phyloP scores from a whole-genome alignment of 164 flowering plant species.

The Echeveria elegans region DNA sequence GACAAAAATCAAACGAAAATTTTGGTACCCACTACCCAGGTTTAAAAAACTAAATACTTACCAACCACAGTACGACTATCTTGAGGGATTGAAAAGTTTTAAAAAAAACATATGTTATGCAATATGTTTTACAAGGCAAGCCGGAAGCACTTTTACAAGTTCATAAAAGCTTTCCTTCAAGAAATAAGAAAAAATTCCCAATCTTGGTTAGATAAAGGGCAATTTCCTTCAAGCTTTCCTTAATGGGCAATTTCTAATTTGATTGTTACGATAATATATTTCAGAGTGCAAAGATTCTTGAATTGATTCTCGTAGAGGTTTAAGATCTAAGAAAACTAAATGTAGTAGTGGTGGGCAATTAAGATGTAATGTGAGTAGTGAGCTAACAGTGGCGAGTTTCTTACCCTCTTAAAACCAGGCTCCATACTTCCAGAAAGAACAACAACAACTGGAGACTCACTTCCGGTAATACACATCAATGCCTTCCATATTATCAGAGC shows the following conservation, averaged over 20 bases:
- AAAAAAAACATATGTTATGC: not conserved
- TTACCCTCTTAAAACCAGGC: constrained; percentile 76
- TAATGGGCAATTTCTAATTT: no score
- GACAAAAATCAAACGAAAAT: not conserved
- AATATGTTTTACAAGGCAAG: not conserved
- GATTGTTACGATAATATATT: no score
- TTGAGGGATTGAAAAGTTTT: not conserved
- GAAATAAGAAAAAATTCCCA: no score
- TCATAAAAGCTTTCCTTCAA: not conserved
- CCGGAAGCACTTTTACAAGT: not conserved
- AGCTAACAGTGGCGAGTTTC: not conserved
- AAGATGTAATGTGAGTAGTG: not conserved
- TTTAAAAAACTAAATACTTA: not conserved
- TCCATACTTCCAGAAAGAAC: constrained; percentile 87
- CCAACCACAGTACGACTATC: not conserved
- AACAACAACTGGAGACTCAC: constrained; percentile 80
- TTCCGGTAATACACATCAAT: constrained; percentile 71
- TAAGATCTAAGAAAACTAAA: not conserved
- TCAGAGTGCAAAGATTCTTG: no score
- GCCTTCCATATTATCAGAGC: constrained; percentile 80
- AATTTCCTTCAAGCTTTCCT: no score
- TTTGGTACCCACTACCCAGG: not conserved
- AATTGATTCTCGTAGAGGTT: not conserved
- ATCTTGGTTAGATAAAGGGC: not conserved
- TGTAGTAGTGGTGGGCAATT: not conserved